phyloP scores from a whole-genome alignment of 192 early-diverging fungal species.

The Endogone sp. region DNA sequence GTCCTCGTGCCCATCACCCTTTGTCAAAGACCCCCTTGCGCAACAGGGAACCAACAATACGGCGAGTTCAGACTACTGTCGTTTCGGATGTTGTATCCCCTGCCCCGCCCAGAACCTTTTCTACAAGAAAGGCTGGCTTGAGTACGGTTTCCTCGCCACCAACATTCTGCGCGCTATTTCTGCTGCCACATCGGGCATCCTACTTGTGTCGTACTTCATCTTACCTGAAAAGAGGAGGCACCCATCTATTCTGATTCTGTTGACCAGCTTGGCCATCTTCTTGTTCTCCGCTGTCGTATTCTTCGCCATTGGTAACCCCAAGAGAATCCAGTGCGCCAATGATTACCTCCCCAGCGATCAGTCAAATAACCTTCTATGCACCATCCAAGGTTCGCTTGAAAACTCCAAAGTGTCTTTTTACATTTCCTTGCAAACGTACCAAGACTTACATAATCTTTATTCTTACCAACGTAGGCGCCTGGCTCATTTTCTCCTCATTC shows the following conservation, averaged over 20 bases:
- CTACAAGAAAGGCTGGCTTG: conserved; percentile 31
- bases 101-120: conserved; percentile 46
- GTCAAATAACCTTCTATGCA: conserved; percentile 40
- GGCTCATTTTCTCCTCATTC: conserved; percentile 42
- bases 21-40: conserved; percentile 29
- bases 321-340: conserved; percentile 37
- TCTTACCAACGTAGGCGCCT: too few species aligned
- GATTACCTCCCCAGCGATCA: conserved; percentile 36
- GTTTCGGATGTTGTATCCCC: conserved; percentile 47
- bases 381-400: conserved; percentile 37
- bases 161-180: conserved; percentile 41
- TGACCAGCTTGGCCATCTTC: conserved; percentile 41
- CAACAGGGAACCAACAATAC: conserved; percentile 14
- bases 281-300: conserved; percentile 41
- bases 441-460: too few species aligned
- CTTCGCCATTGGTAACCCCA: conserved; percentile 41
- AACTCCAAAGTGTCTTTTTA: neutral
- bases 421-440: neutral
- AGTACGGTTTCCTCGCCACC: conserved; percentile 36
- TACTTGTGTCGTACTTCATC: conserved; percentile 41
- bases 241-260: conserved; percentile 44
- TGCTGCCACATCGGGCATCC: conserved; percentile 26
- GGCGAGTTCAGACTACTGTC: conserved; percentile 24
- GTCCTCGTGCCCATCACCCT: conserved; percentile 31
- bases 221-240: conserved; percentile 44